These are phyloP conservation scores for Auxenochlorella pyrenoidosa DNA, from an alignment of 139 green algal genomes.

Conservation along the genomic window DNA sequence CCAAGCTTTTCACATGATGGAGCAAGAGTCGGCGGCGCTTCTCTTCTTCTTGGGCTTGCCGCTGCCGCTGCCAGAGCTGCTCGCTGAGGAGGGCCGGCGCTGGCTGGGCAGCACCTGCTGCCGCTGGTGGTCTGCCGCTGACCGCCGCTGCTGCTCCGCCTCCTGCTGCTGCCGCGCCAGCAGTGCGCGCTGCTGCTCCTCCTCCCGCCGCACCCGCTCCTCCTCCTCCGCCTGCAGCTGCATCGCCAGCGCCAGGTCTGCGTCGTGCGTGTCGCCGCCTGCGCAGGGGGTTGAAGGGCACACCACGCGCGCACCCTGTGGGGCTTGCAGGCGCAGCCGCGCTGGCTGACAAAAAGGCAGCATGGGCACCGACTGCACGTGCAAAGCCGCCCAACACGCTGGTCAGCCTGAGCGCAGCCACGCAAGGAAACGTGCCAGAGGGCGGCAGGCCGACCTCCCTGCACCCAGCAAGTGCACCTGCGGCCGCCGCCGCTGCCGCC, in stretches of 20 bases:
- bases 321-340: not conserved
- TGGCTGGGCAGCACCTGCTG: conserved; percentile 12
- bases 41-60: conserved; percentile 41
- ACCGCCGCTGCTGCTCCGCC: conserved; percentile 14
- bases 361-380: not conserved
- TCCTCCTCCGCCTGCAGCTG: conserved; percentile 83
- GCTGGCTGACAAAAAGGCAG: too few relatives aligned
- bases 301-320: too few relatives aligned
- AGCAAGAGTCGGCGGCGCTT: conserved; percentile 11
- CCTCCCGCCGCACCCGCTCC: conserved; percentile 21
- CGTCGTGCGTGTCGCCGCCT: conserved; percentile 51
- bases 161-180: conserved; percentile 28
- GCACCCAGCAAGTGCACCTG: not conserved
- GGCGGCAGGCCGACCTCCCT: not conserved
- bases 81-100: not conserved
- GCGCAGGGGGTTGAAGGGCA: not conserved
- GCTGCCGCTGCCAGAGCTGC: not conserved
- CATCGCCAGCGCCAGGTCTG: conserved; percentile 86
- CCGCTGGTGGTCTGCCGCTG: not conserved
- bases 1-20: conserved; percentile 29
- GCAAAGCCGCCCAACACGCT: not conserved
- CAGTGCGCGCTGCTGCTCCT: conserved; percentile 7
- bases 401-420: not conserved
- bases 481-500: conserved; percentile 36
- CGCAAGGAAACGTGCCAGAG: too few relatives aligned